Evolutionary conservation across 768 basidiomycete species (phyloP).

Genomic region (Boletus tomentosulus): DNA sequence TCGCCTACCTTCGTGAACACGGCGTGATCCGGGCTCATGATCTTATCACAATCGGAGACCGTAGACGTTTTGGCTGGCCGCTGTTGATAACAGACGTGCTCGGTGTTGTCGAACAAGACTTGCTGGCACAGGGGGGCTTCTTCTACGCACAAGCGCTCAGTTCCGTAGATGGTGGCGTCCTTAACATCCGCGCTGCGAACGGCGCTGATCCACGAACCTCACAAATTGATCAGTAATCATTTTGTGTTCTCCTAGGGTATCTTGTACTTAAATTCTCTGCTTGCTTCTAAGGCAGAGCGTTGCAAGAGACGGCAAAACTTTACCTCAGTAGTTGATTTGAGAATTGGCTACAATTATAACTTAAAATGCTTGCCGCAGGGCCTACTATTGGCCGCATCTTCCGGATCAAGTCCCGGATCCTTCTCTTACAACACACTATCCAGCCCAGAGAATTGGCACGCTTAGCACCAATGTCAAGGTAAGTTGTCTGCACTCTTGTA

Average conservation of each 20-base stretch:
- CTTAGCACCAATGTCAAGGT: no score
- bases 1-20: slow-evolving; percentile 31
- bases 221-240: slow-evolving; percentile 24
- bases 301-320: neutral
- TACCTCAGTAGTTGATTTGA: neutral
- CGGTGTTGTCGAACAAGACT: slow-evolving; percentile 41
- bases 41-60: slow-evolving; percentile 40
- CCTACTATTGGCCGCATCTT: no score
- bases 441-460: no score
- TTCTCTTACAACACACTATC: no score
- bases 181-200: slow-evolving; percentile 38
- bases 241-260: neutral
- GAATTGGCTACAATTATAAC: neutral
- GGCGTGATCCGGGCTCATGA: slow-evolving; percentile 39
- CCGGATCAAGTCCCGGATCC: no score
- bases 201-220: slow-evolving; percentile 39
- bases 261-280: neutral
- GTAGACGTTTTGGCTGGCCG: slow-evolving; percentile 40
- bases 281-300: neutral
- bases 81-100: slow-evolving; percentile 41
- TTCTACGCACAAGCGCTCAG: slow-evolving; percentile 44
- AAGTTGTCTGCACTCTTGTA: no score
- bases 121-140: slow-evolving; percentile 34
- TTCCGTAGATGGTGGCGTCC: slow-evolving; percentile 39
- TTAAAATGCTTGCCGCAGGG: no score